Base-by-base conservation (phyloP, 2,329 filamentous ascomycete species). In the Septoria linicola region DNA sequence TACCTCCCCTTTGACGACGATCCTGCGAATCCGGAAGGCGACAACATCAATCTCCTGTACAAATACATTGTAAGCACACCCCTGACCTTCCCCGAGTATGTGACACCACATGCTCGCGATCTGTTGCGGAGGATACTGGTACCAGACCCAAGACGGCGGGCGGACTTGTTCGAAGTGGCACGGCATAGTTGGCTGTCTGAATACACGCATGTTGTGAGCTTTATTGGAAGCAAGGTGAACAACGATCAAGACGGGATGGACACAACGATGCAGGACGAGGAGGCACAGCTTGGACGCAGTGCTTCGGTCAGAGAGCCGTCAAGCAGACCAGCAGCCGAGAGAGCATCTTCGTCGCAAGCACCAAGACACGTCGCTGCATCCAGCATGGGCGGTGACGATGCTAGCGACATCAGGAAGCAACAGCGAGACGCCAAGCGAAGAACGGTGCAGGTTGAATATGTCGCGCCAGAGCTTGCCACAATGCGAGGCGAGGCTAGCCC, bases 1-100 rank as follows among this genome's bases (percentile, higher is more conserved):
- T 99, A 99, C 70, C 79, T 99, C 10, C 93, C 93, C 2, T 99
- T 99, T 66, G 93, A 99, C 64, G 93, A 99, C 68, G 93, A 99
- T 65, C 93, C 93, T 58, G 93, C 91, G 39, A 99, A 99, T 67
- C 93, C 93, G 2, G 93, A 99, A 72, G 93, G 93, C 60, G 93
- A 99, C 70, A 99, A 99, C 69, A 99, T 99, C 75, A 99, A 99
- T 69, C 80, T 99, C 8, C 78, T 99, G 21, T 99, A 99, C 80
- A 97, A 97, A 75, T 99, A 99, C 73, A 99, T 99, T 63, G 92
- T 96, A 53, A 95, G 89, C 49, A 99, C 93, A 1, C 91, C 92
- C 30, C 81, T 99, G 35, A 97, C 92, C 3, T 99, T 99, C 70
- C 93, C 93, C 55, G 93, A 99, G 83, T 97, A 97, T 68, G 93